Base-by-base conservation (phyloP, 2,329 filamentous ascomycete species). In the Xylariaceae sp. region DNA sequence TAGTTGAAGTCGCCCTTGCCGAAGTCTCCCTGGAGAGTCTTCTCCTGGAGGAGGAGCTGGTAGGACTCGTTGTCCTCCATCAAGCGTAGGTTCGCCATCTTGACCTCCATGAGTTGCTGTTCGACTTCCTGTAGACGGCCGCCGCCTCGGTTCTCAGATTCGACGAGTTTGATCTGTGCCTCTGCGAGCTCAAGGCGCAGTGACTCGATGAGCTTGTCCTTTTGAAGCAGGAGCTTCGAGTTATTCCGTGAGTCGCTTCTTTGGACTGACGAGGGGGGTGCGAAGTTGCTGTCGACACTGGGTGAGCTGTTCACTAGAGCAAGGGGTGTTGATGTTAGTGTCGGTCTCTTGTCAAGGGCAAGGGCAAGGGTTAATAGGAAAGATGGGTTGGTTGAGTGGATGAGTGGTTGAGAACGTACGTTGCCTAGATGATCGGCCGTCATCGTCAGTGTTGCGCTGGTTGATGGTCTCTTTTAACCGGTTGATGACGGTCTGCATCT, bases 31-130 rank as follows among this genome's bases (percentile, higher is more conserved):
- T 95, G 96, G 60, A 99, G 82, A 1, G 94, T 97, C 80, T 92
- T 93, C 74, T 97, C 92, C 71, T 92, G 91, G 23, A 99, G 85
- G 15, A 99, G 85, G 44, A 97, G 83, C 75, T 97, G 93, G 75
- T 96, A 99, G 76, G 92, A 96, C 76, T 99, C 94, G 70, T 97
- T 97, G 75, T 99, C 94, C 76, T 99, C 94, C 89, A 97, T 94
- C 64, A 99, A 80, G 51, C 92, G 86, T 59, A 94, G 94, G 72
- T 97, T 99, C 66, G 92, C 89, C 88, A 97, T 94, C 69, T 92
- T 90, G 45, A 91, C 88, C 71, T 97, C 93, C 76, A 97, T 86
- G 55, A 97, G 83, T 65, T 90, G 85, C 68, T 89, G 88, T 76
- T 97, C 92, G n/a, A 97, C 83, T 74, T 96, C 91, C 66, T 90